A percentile compares a stretch with the other conserved stretches of the same genome.
Conservation (phyloP, 2,329 filamentous ascomycete genomes). For the Colletotrichum tropicicola region DNA sequence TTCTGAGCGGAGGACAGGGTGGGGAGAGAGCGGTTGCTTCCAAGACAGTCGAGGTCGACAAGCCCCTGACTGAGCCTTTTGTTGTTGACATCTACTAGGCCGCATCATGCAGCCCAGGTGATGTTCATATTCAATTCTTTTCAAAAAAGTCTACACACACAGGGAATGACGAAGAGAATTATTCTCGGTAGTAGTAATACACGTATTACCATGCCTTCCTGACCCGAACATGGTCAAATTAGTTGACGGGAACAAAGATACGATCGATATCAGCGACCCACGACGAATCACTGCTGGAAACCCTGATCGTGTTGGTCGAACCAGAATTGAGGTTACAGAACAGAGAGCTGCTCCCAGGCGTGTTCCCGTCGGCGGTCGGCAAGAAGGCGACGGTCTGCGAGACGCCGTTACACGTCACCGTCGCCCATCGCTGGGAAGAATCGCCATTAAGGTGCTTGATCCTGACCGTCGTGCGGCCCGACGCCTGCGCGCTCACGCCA, state of each 20-base stretch:
- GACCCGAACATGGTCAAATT: background rate
- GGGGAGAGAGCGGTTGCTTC: conserved; percentile 13
- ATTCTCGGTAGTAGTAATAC: background rate
- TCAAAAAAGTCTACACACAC: background rate
- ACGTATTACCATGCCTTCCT: background rate
- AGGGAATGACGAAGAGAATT: too few relatives aligned
- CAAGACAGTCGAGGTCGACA: conserved; percentile 33
- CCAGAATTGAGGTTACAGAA: conserved; percentile 59
- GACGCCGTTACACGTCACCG: conserved; percentile 65
- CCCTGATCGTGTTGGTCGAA: conserved; percentile 54
- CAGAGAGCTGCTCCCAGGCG: conserved; percentile 53
- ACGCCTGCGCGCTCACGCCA: conserved; percentile 50
- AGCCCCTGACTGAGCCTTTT: conserved; percentile 34
- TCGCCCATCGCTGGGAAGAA: conserved; percentile 58
- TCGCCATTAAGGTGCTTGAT: conserved; percentile 68
- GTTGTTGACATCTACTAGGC: conserved; percentile 10
- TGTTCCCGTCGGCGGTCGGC: conserved; percentile 53
- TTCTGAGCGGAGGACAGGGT: conserved; percentile 43
- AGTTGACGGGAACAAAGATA: conserved; percentile 57
- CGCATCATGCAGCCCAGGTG: background rate
- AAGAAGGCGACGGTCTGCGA: conserved; percentile 63
- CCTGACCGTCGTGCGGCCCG: conserved; percentile 59
- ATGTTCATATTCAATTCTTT: too few relatives aligned
- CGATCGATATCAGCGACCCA: conserved; percentile 63
- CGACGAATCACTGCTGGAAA: conserved; percentile 47